Evolutionary conservation across 2,329 filamentous ascomycete species (phyloP).

Genomic region (Talaromyces sp.): DNA sequence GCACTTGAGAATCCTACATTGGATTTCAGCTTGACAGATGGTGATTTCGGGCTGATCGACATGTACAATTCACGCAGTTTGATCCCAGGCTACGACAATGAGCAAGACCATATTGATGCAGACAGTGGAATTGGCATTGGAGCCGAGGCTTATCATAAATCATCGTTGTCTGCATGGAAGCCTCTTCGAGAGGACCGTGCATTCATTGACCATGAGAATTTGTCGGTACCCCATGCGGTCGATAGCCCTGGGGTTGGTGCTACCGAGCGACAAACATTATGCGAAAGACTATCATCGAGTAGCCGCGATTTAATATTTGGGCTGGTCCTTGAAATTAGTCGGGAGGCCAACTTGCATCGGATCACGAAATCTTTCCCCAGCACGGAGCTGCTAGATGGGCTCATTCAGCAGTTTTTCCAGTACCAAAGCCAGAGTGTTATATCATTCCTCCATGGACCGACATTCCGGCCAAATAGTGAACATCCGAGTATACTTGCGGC

Average conservation of each 20-base stretch:
- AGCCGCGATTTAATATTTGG: conserved; percentile 66
- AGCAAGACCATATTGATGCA: conserved; percentile 20
- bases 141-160: conserved; percentile 32
- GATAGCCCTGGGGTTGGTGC: conserved; percentile 23
- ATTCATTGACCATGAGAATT: conserved; percentile 29
- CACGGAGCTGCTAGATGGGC: conserved; percentile 41
- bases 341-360: conserved; percentile 57
- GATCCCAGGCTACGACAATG: conserved; percentile 11
- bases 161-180: conserved; percentile 33
- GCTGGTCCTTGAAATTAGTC: conserved; percentile 63
- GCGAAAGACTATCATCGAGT: conserved; percentile 26
- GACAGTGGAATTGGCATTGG: conserved; percentile 33
- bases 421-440: conserved; percentile 30
- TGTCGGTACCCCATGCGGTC: conserved; percentile 30
- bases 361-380: conserved; percentile 49
- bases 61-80: conserved; percentile 27
- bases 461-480: conserved; percentile 41
- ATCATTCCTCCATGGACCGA: conserved; percentile 50
- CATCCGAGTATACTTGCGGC: conserved; percentile 41
- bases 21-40: conserved; percentile 32
- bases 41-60: conserved; percentile 32
- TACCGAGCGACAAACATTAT: conserved; percentile 23
- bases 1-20: conserved; percentile 24
- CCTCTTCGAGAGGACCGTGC: conserved; percentile 29
- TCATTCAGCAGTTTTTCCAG: conserved; percentile 44